Conservation (phyloP, 2,329 filamentous ascomycete species). For the Tricladium varicosporioides region DNA sequence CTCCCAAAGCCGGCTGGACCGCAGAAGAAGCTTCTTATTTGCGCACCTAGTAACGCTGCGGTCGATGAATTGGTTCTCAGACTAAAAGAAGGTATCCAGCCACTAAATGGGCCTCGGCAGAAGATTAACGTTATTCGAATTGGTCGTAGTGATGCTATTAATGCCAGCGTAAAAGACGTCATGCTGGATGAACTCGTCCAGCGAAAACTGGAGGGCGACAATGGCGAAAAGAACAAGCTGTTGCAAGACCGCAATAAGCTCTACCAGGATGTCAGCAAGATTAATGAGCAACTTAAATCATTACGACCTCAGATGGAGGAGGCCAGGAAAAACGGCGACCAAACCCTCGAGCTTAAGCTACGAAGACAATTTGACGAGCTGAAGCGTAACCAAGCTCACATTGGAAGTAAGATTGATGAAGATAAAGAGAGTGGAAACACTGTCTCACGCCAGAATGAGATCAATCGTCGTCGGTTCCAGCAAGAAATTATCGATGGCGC, state of each 20-base stretch:
- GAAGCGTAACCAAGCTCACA: slow-evolving; percentile 70
- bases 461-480: slow-evolving; percentile 79
- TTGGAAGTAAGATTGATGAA: slow-evolving; percentile 82
- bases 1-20: slow-evolving; percentile 35
- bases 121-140: slow-evolving; percentile 87
- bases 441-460: slow-evolving; percentile 77
- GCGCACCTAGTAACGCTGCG: slow-evolving; percentile 96
- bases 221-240: slow-evolving; percentile 53
- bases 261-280: slow-evolving; percentile 62
- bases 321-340: slow-evolving; percentile 55
- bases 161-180: slow-evolving; percentile 82
- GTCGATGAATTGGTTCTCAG: slow-evolving; percentile 95
- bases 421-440: slow-evolving; percentile 84
- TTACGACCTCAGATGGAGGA: slow-evolving; percentile 71
- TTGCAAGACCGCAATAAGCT: slow-evolving; percentile 53
- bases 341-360: slow-evolving; percentile 50
- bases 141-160: slow-evolving; percentile 90
- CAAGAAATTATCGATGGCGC: slow-evolving; percentile 88
- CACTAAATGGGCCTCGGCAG: slow-evolving; percentile 66
- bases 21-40: slow-evolving; percentile 87
- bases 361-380: slow-evolving; percentile 76
- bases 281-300: slow-evolving; percentile 73
- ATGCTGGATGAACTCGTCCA: slow-evolving; percentile 91
- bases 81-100: slow-evolving; percentile 83
- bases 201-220: slow-evolving; percentile 62